Base-by-base conservation (phyloP, 768 basidiomycete genomes). In the Lactarius deliciosus region DNA sequence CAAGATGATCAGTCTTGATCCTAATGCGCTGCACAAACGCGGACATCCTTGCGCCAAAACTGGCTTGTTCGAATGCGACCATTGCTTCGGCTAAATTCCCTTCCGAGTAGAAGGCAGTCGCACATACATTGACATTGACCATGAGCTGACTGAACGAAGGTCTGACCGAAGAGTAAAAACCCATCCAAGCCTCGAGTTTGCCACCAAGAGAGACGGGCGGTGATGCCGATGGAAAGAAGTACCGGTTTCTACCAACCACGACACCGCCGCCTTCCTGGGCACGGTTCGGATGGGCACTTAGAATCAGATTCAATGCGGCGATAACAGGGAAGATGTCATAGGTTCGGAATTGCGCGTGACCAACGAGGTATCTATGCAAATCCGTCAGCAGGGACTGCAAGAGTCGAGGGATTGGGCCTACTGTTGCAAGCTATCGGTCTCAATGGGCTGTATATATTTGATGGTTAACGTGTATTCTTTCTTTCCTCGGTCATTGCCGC, bases 1-100 rank as follows among this genome's bases (percentile, higher is more conserved):
- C 85, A 16, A 94, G 79, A 75, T 93, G 91, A 2, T 75, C 81
- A 1, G 90, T 85, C 73, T 80, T 81, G 57, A 94, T 78, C 45
- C 92, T 79, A 2, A 92, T 81, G 9, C 89, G 83, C 66, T 81
- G 85, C 47, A 84, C 87, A 69, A 91, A 93, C 0, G 76, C 83
- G n/a, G 79, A 79, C 40, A 81, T 73, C 30, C 86, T 82, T 3
- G 85, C 90, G 15, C 86, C 85, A 68, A 84, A 87, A 66, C 83
- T 86, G 5, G 81, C 79, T 1, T 79, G 70, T 30, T 73, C 69
- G 71, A 84, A 84, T 11, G 73, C 73, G 16, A 77, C 60, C 77
- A 86, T 77, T 3, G 79, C 76, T 8, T 70, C 72, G 18, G 81
- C 82, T 6, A 85, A 72, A 36, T 82, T 82, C 2, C 81, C 79